Conservation (phyloP, 1,139 yeast species). For the Saccharomyces hybrid region DNA sequence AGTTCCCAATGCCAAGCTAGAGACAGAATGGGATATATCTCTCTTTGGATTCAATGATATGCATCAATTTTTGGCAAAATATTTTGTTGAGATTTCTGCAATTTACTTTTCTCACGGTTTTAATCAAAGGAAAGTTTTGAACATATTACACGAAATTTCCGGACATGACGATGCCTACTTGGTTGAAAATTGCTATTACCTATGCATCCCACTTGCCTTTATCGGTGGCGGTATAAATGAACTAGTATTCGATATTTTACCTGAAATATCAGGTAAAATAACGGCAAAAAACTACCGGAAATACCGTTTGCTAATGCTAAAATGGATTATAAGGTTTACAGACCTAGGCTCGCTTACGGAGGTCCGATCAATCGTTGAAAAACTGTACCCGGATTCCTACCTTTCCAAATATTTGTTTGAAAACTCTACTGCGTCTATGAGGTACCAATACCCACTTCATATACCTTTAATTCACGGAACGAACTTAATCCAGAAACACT, state of each 20-base stretch:
- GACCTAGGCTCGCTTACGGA: constrained; percentile 36
- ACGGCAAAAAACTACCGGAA: constrained; percentile 19
- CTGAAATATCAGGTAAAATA: constrained; percentile 14
- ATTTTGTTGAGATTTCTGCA: constrained; percentile 16
- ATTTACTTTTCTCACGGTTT: constrained; percentile 20
- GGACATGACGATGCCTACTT: constrained; percentile 22
- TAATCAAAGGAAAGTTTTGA: constrained; percentile 9
- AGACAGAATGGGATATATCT: constrained; percentile 19
- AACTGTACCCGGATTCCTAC: constrained; percentile 6
- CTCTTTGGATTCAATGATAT: constrained; percentile 21
- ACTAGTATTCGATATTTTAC: constrained; percentile 31
- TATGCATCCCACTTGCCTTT: constrained; percentile 40
- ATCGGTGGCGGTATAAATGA: constrained; percentile 39
- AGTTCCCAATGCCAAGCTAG: background rate
- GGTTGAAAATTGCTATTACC: constrained; percentile 34
- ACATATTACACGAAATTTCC: constrained; percentile 3
- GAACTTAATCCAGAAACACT: constrained; percentile 8
- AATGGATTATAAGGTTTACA: constrained; percentile 34
- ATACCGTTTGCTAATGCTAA: constrained; percentile 31
- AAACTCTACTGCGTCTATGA: background rate
- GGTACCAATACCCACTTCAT: constrained; percentile 14
- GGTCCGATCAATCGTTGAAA: constrained; percentile 15
- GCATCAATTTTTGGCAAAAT: constrained; percentile 13
- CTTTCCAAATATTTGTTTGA: constrained; percentile 7
- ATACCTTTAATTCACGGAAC: constrained; percentile 12